Evolutionary conservation across 2,329 filamentous ascomycete species (phyloP), one percentile per base, ranked within the genome.

Genomic region (Trichophyton equinum): DNA sequence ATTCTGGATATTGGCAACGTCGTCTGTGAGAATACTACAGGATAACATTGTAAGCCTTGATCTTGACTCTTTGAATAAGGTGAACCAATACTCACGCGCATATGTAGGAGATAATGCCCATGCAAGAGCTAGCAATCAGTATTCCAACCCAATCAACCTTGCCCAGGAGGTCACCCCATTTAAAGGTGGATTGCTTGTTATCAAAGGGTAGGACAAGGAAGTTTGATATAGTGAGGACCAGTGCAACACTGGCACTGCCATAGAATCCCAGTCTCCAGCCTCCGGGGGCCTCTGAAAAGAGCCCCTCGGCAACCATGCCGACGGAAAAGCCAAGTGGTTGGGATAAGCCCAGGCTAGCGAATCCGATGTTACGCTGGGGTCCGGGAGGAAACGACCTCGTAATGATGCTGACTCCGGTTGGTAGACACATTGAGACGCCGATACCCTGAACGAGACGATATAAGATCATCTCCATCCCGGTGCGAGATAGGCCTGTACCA

Each of bases 111-210:
- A 82, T 71, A 62, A 82, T 70, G 0, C 76, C 80, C 20, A 82
- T 68, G 27, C 73, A 77, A 1, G 74, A 69, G 63, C 75, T 78
- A 2, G 76, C 74, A 27, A 82, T 71, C 0, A 72, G 22, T 5
- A 77, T 78, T 0, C 80, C 80, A 38, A 80, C 67, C 81, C 80
- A 83, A 62, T 83, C 81, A 49, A 83, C 79, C 3, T 81, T 68
- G 33, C 57, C 22, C 11, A 61, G n/a, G 40, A 63, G 44, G 13
- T 58, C 20, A 9, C 44, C 20, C 59, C 60, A 61, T n/a, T 60
- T 57, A 40, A 60, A 60, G 40, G 60, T 57, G 30, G 55, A 44
- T n/a, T 57, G 22, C 18, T 57, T 57, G 22, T 57, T 57, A 25
- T 60, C 56, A 15, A 18, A 8, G 20, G 62, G 62, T 20, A 63